Conservation (phyloP, 495 filamentous ascomycete species). For the Echria macrotheca region DNA sequence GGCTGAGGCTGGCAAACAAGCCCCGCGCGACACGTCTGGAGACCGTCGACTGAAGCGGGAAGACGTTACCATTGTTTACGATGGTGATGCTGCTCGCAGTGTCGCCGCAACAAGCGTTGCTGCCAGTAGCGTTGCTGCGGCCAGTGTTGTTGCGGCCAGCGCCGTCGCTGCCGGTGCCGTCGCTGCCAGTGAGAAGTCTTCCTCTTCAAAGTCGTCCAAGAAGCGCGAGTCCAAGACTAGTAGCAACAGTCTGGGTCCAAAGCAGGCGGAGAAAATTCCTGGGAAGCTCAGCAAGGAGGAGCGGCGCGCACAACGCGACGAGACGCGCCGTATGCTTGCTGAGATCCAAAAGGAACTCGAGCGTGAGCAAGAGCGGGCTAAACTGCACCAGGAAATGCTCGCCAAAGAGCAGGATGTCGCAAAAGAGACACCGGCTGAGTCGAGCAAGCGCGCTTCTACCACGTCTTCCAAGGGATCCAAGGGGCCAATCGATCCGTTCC, state of each 20-base stretch:
- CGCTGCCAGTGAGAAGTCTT: constrained; percentile 19
- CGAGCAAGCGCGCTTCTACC: constrained; percentile 13
- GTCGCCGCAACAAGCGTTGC: background rate
- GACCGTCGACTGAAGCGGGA: constrained; percentile 19
- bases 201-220: constrained; percentile 28
- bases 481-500: constrained; percentile 42
- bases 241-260: background rate
- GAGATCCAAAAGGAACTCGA: constrained; percentile 26
- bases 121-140: background rate
- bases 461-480: constrained; percentile 11
- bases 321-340: constrained; percentile 21
- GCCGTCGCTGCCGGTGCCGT: background rate
- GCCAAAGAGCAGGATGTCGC: background rate
- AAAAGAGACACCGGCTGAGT: background rate
- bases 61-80: constrained; percentile 18
- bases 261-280: background rate
- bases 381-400: constrained; percentile 13
- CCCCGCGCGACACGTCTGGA: constrained; percentile 23
- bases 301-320: constrained; percentile 20
- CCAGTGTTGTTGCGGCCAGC: background rate
- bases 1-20: constrained; percentile 16
- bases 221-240: constrained; percentile 2
- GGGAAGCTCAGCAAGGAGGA: constrained; percentile 24
- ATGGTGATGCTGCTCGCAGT: constrained; percentile 27
- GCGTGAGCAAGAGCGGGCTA: constrained; percentile 21